Conservation (phyloP, 106 monocot species). For the Dendrobium officinale region DNA sequence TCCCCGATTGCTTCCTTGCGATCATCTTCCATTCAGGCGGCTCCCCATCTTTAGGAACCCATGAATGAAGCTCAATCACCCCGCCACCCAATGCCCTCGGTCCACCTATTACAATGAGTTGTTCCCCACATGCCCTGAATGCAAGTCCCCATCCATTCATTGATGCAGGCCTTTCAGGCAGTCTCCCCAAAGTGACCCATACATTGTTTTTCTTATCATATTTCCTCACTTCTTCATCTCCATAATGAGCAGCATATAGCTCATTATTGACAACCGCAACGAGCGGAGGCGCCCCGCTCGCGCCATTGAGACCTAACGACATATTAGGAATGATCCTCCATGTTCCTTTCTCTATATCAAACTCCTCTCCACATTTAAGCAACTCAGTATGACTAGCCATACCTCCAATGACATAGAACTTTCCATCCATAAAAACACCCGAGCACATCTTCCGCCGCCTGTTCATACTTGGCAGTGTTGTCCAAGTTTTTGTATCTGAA, state of each 20-base stretch:
- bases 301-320: conserved; percentile 50
- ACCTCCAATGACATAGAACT: conserved; percentile 87
- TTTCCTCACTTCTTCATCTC: conserved; percentile 50
- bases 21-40: conserved; percentile 61
- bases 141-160: conserved; percentile 91
- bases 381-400: conserved; percentile 28
- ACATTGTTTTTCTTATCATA: conserved; percentile 56
- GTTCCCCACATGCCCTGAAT: conserved; percentile 74
- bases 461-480: conserved; percentile 59
- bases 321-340: conserved; percentile 75
- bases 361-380: conserved; percentile 80
- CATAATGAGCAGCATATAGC: conserved; percentile 66
- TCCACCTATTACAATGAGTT: conserved; percentile 71
- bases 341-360: conserved; percentile 35
- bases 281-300: conserved; percentile 71
- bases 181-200: conserved; percentile 59
- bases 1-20: conserved; percentile 51
- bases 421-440: conserved; percentile 73
- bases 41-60: conserved; percentile 46
- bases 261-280: conserved; percentile 77
- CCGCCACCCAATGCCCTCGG: conserved; percentile 46
- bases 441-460: conserved; percentile 68
- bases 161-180: conserved; percentile 76
- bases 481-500: conserved; percentile 60
- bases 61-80: conserved; percentile 64